phyloP scores from a whole-genome alignment of 1,139 yeast species.

The Geotrichum bryndzae region DNA sequence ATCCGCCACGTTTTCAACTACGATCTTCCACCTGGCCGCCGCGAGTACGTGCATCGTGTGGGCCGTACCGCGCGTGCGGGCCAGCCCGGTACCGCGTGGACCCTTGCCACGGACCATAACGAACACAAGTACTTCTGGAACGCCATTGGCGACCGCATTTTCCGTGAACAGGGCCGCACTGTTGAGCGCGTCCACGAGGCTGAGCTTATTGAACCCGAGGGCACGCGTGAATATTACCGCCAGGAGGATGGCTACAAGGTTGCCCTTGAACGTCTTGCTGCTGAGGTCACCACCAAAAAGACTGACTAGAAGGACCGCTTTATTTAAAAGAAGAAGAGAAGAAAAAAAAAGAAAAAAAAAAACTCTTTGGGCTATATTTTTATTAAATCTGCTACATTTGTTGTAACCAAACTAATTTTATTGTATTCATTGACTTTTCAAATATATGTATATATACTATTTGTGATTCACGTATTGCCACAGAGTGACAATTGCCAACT shows the following conservation, averaged over 20 bases:
- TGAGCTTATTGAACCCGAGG: constrained; percentile 12
- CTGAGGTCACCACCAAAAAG: constrained; percentile 33
- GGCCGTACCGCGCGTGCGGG: constrained; percentile 97
- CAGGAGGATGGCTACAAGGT: constrained; percentile 39
- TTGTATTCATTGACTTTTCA: too few species aligned
- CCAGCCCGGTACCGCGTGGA: constrained; percentile 65
- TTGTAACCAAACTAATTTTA: too few species aligned
- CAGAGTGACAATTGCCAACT: neutral
- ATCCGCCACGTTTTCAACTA: constrained; percentile 79
- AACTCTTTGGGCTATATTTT: too few species aligned
- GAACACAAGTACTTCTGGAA: constrained; percentile 60
- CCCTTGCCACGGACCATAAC: constrained; percentile 65
- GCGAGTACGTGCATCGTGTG: constrained; percentile 91
- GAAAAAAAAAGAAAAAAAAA: too few species aligned
- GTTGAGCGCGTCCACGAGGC: constrained; percentile 12
- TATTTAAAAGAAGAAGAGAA: neutral
- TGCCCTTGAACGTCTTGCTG: constrained; percentile 42
- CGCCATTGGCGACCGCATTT: constrained; percentile 16
- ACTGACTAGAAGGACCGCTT: neutral
- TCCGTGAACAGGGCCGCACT: constrained; percentile 7
- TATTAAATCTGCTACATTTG: too few species aligned
- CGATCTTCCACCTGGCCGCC: constrained; percentile 80
- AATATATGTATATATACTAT: too few species aligned
- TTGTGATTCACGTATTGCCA: too few species aligned
- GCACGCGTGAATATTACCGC: constrained; percentile 17